A percentile compares a stretch with the other conserved stretches of the same genome.
These are phyloP conservation scores for Yamadazyma membranifaciens DNA, from an alignment of 1,139 yeast genomes.

Conservation along the genomic window DNA sequence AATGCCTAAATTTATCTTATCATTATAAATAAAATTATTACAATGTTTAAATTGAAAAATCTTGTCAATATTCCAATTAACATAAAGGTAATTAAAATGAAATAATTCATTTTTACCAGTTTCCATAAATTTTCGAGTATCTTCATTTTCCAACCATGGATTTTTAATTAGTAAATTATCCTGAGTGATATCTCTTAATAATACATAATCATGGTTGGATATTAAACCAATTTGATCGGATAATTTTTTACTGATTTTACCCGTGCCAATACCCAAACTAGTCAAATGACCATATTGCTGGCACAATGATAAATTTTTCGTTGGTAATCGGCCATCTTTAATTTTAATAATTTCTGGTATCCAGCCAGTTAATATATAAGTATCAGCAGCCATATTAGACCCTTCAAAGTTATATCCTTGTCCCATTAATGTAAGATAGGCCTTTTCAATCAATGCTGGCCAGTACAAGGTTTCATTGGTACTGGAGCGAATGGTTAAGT, in stretches of 20 bases:
- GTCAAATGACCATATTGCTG: constrained; percentile 21
- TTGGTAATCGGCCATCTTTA: constrained; percentile 25
- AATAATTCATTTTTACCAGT: constrained; percentile 27
- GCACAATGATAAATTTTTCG: constrained; percentile 27
- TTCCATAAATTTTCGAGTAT: constrained; percentile 18
- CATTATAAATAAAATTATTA: constrained; percentile 30
- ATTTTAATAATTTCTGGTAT: constrained; percentile 61
- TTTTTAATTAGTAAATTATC: constrained; percentile 29
- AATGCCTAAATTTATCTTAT: background rate
- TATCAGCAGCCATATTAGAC: constrained; percentile 78
- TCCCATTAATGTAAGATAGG: constrained; percentile 63
- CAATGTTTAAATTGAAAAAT: constrained; percentile 20
- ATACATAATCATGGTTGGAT: constrained; percentile 70
- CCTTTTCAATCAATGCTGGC: constrained; percentile 80
- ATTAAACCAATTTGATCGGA: constrained; percentile 40
- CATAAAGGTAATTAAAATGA: constrained; percentile 56
- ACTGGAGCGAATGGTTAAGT: constrained; percentile 38
- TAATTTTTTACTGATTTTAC: constrained; percentile 40
- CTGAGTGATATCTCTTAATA: constrained; percentile 15
- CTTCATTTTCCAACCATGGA: constrained; percentile 20
- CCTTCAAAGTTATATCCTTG: constrained; percentile 66
- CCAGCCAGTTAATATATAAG: constrained; percentile 68
- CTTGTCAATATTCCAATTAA: constrained; percentile 60
- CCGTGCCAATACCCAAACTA: constrained; percentile 68
- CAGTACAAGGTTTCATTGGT: constrained; percentile 43